A percentile compares a stretch with the other conserved stretches of the same genome.
phyloP scores from a whole-genome alignment of 768 basidiomycete genomes.

The Amanita pseudoporphyria region DNA sequence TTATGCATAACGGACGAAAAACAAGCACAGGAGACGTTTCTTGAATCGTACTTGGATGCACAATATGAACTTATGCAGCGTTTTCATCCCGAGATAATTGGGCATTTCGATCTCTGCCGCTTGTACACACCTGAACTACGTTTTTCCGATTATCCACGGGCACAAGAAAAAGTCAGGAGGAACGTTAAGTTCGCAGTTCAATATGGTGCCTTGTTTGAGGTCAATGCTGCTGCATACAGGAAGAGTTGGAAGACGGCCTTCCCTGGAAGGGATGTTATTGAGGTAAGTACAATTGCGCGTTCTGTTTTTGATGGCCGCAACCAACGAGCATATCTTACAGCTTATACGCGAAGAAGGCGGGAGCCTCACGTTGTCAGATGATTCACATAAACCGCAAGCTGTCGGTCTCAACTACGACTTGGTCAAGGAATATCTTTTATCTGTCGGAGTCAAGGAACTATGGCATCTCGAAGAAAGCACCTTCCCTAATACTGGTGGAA shows the following conservation, averaged over 20 bases:
- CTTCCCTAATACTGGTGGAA: slow-evolving; percentile 34
- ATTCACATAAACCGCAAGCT: slow-evolving; percentile 84
- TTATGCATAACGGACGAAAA: slow-evolving; percentile 21
- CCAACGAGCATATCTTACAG: slow-evolving; percentile 28
- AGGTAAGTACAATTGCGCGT: slow-evolving; percentile 34
- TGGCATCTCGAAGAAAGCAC: slow-evolving; percentile 47
- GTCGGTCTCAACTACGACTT: slow-evolving; percentile 82
- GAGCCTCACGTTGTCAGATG: slow-evolving; percentile 82
- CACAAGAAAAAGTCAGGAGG: slow-evolving; percentile 57
- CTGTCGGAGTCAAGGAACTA: slow-evolving; percentile 49
- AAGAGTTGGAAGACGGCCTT: slow-evolving; percentile 86
- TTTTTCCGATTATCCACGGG: slow-evolving; percentile 46
- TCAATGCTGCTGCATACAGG: slow-evolving; percentile 86
- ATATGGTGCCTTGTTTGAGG: slow-evolving; percentile 90
- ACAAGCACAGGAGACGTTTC: slow-evolving; percentile 34
- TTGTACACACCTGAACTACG: slow-evolving; percentile 63
- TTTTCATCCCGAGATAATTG: slow-evolving; percentile 81
- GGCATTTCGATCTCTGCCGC: slow-evolving; percentile 89
- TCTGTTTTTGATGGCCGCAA: slow-evolving; percentile 4
- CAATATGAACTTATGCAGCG: slow-evolving; percentile 64
- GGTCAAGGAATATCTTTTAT: slow-evolving; percentile 53
- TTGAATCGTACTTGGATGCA: slow-evolving; percentile 74
- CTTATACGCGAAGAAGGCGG: slow-evolving; percentile 61
- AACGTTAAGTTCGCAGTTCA: slow-evolving; percentile 64
- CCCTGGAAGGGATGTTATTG: slow-evolving; percentile 68